Conservation (phyloP, 2,329 filamentous ascomycete genomes). For the Nigrospora oryzae region DNA sequence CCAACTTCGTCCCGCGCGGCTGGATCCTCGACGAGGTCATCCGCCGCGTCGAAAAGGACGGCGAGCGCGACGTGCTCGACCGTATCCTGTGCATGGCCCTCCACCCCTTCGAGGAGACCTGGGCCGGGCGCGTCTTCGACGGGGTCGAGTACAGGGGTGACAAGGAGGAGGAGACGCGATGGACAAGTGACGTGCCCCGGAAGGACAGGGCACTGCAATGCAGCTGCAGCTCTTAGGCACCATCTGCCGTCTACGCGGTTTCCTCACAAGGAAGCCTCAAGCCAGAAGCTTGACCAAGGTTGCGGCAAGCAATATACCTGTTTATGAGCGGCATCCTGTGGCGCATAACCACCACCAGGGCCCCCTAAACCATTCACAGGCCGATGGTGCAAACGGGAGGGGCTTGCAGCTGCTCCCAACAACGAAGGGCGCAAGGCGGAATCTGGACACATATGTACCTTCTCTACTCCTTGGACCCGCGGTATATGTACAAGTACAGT, state of each 20-base stretch:
- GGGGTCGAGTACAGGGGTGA: slow-evolving; percentile 47
- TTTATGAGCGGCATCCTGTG: too few species aligned
- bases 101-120: slow-evolving; percentile 74
- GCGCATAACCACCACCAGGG: too few species aligned
- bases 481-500: slow-evolving; percentile 17
- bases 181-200: slow-evolving; percentile 77
- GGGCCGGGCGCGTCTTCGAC: slow-evolving; percentile 46
- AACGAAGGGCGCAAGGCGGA: not conserved
- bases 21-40: slow-evolving; percentile 96
- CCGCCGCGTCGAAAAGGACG: slow-evolving; percentile 73
- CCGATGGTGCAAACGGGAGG: too few species aligned
- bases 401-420: too few species aligned
- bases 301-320: too few species aligned
- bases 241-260: too few species aligned
- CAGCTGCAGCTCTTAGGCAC: slow-evolving; percentile 74
- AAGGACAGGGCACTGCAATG: slow-evolving; percentile 79
- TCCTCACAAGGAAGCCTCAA: too few species aligned
- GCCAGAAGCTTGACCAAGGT: too few species aligned
- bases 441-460: slow-evolving; percentile 5
- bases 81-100: slow-evolving; percentile 76
- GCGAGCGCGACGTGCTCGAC: slow-evolving; percentile 70
- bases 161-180: slow-evolving; percentile 68
- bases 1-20: slow-evolving; percentile 81
- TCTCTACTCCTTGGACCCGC: slow-evolving; percentile 8
- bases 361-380: too few species aligned